Base-by-base conservation (phyloP, 495 filamentous ascomycete species). In the Penicillium paxilli region DNA sequence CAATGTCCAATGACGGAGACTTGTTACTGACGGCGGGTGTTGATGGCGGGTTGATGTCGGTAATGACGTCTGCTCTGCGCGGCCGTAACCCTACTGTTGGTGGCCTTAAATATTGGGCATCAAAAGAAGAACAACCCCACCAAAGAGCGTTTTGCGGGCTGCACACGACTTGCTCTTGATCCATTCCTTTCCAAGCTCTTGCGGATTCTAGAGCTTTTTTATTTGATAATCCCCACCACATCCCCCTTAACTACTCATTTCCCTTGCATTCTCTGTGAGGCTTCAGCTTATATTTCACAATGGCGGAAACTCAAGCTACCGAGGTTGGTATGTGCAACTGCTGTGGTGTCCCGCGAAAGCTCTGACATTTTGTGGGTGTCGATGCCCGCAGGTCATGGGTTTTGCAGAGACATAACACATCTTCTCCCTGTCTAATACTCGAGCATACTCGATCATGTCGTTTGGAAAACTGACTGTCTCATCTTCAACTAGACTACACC, bases 401-500 rank as follows among this genome's bases (percentile, higher is more conserved):
- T 64, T 55, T 42, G 23, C 46, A 17, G 41, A 28, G 33, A 37
- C 33, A 37, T 37, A 4, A 4, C n/a, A 14, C 33, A 5, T 11
- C 11, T 28, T 28, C 26, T 11, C 26, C n/a, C n/a, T n/a, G n/a
- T n/a, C 5, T 28, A 28, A 28, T 28, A 11, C 11, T 28, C 5
- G 26, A 28, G 26, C 5, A 11, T 5, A 28, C 23, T 20, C 21
- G 46, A 28, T 33, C 37, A n/a, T 17, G 52, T 21, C 9, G 10
- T 14, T 28, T 11, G 4, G n/a, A 25, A 33, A 35, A 25, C 53
- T 57, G 44, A 57, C 48, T 48, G 50, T 26, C 40, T 32, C n/a
- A 11, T 26, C 9, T 46, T 35, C 1, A 17, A 47, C 32, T 58
- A 97, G 94, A 98, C 72, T 96, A 98, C 80, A 83, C 91, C 55